Evolutionary conservation across 2,329 filamentous ascomycete species (phyloP).

Genomic region (Pezicula neosporulosa): DNA sequence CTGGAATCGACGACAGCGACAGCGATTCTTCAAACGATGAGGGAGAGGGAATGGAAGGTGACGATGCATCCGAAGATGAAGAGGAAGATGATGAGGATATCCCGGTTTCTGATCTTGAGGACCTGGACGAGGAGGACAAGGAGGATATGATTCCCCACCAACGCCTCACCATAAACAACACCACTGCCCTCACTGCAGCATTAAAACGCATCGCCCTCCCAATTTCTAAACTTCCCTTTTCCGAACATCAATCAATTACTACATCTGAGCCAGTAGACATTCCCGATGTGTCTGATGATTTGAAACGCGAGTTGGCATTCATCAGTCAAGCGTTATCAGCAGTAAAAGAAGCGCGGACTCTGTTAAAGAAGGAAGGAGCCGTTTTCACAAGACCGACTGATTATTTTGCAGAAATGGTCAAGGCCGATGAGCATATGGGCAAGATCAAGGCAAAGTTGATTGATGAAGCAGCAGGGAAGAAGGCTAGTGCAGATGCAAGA

Average conservation of each 20-base stretch:
- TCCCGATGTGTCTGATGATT: conserved; percentile 82
- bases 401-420: conserved; percentile 99
- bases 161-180: conserved; percentile 97
- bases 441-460: conserved; percentile 91
- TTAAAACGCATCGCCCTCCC: conserved; percentile 76
- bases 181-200: conserved; percentile 74
- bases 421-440: conserved; percentile 97
- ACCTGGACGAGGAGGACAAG: conserved; percentile 72
- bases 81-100: conserved; percentile 84
- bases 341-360: conserved; percentile 66
- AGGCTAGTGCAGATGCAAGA: conserved; percentile 85
- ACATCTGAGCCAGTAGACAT: conserved; percentile 68
- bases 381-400: conserved; percentile 87
- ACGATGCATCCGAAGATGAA: conserved; percentile 62
- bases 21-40: conserved; percentile 48
- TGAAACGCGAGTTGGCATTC: conserved; percentile 88
- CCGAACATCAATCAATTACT: conserved; percentile 74
- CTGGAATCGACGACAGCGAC: conserved; percentile 58
- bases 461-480: conserved; percentile 88
- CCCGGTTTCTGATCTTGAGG: conserved; percentile 82
- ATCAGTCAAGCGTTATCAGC: conserved; percentile 86
- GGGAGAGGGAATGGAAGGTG: conserved; percentile 37
- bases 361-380: conserved; percentile 77
- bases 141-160: conserved; percentile 88
- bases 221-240: conserved; percentile 69